Conservation (phyloP, 2,329 filamentous ascomycete genomes). For the Fusarium chaquense region DNA sequence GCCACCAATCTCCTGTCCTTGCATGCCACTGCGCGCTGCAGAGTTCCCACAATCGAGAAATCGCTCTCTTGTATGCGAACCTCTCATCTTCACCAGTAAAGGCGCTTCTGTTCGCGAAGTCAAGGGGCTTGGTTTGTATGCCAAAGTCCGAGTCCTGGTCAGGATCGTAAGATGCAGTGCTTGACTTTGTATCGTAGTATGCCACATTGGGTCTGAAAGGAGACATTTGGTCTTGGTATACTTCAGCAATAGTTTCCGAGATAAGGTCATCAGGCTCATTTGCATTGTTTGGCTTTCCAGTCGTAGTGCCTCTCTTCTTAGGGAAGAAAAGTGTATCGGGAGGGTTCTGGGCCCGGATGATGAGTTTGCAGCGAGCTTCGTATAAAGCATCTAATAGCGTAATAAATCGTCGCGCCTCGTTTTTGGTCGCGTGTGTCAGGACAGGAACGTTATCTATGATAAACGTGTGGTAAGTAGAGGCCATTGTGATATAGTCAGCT, state of each 20-base stretch:
- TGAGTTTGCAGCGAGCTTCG: slow-evolving; percentile 81
- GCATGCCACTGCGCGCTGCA: slow-evolving; percentile 80
- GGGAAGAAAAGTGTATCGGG: slow-evolving; percentile 86
- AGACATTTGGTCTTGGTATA: slow-evolving; percentile 80
- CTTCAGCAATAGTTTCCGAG: slow-evolving; percentile 67
- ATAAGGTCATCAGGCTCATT: slow-evolving; percentile 54
- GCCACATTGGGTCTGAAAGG: slow-evolving; percentile 85
- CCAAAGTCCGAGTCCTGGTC: slow-evolving; percentile 70
- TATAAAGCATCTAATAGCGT: slow-evolving; percentile 84
- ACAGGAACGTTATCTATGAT: slow-evolving; percentile 78
- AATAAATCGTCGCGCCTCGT: slow-evolving; percentile 84
- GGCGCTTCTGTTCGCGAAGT: slow-evolving; percentile 75
- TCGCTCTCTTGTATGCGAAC: slow-evolving; percentile 83
- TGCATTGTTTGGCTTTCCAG: slow-evolving; percentile 10
- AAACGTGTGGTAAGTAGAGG: slow-evolving; percentile 82
- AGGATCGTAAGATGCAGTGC: slow-evolving; percentile 63
- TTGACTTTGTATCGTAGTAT: slow-evolving; percentile 65
- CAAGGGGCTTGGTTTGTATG: slow-evolving; percentile 56
- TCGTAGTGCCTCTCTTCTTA: slow-evolving; percentile 56
- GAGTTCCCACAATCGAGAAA: slow-evolving; percentile 85
- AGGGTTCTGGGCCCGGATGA: slow-evolving; percentile 74
- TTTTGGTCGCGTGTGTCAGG: slow-evolving; percentile 76
- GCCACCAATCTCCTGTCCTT: slow-evolving; percentile 76
- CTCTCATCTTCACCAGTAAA: slow-evolving; percentile 86
- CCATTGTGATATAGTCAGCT: slow-evolving; percentile 85